phyloP scores from a whole-genome alignment of 805 yeast genomes.

The Wickerhamomyces ciferrii region DNA sequence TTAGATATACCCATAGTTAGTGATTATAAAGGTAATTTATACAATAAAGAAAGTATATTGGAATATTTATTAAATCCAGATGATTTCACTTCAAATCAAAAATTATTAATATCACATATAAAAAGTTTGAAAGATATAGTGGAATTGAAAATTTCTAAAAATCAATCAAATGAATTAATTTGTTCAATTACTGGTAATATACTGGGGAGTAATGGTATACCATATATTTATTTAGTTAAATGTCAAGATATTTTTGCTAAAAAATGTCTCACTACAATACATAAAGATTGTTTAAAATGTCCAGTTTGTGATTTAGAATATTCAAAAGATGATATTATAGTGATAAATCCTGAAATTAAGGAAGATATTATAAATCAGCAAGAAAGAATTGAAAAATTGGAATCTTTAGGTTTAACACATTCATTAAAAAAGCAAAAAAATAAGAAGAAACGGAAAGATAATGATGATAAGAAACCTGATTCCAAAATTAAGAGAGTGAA shows the following conservation, averaged over 20 bases:
- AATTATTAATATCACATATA: conserved; percentile 27
- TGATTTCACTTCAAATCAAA: conserved; percentile 20
- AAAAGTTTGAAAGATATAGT: conserved; percentile 38
- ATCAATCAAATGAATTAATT: conserved; percentile 19
- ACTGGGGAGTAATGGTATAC: conserved; percentile 29
- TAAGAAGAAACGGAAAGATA: conserved; percentile 14
- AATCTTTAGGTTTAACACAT: conserved; percentile 27
- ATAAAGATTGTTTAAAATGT: conserved; percentile 22
- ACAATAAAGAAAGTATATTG: conserved; percentile 57
- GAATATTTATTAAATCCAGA: conserved; percentile 44
- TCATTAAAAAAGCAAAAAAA: conserved; percentile 25
- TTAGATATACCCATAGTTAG: conserved; percentile 54
- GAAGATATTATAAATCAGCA: conserved; percentile 17
- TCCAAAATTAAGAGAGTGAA: background rate
- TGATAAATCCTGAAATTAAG: conserved; percentile 25
- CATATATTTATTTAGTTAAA: conserved; percentile 39
- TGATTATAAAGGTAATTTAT: conserved; percentile 63
- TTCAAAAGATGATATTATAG: conserved; percentile 28
- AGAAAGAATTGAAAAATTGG: conserved; percentile 20
- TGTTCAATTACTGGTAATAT: conserved; percentile 34
- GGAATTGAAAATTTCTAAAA: conserved; percentile 30
- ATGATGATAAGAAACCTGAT: background rate
- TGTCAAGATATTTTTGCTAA: conserved; percentile 39
- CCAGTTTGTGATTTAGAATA: conserved; percentile 34
- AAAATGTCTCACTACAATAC: conserved; percentile 23